These are phyloP conservation scores for Boletus pseudo-olivaceus DNA, from an alignment of 768 basidiomycete species.

Conservation along the genomic window DNA sequence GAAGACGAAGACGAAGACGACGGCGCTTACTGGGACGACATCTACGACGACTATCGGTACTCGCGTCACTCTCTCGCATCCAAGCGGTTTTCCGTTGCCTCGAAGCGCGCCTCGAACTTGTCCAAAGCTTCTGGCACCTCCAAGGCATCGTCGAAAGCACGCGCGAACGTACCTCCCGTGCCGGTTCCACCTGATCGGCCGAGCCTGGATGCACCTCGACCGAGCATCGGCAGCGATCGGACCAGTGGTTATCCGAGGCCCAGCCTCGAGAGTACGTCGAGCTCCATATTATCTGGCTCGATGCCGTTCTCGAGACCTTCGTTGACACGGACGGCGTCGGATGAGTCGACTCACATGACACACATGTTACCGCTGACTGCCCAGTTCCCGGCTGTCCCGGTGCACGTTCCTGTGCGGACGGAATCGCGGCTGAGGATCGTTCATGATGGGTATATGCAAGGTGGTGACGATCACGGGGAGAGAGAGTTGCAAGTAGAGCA, in stretches of 20 bases:
- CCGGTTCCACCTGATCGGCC: constrained; percentile 24
- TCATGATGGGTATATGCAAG: constrained; percentile 23
- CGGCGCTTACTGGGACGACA: constrained; percentile 63
- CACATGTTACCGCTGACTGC: constrained; percentile 22
- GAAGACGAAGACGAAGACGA: constrained; percentile 29
- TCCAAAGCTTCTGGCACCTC: constrained; percentile 24
- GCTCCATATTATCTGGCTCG: constrained; percentile 14
- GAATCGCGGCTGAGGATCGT: constrained; percentile 31
- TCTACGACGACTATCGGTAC: constrained; percentile 80
- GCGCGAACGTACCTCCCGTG: constrained; percentile 25
- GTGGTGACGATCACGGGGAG: constrained; percentile 17
- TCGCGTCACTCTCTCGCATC: constrained; percentile 55
- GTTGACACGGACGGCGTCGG: constrained; percentile 21
- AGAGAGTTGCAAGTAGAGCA: constrained; percentile 17
- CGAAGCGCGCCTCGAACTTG: constrained; percentile 9
- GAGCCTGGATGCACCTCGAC: constrained; percentile 12
- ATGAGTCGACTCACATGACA: constrained; percentile 20
- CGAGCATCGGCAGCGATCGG: constrained; percentile 23
- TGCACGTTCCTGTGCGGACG: constrained; percentile 28
- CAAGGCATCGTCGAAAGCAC: constrained; percentile 25
- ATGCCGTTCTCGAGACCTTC: constrained; percentile 17
- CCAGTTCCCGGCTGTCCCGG: constrained; percentile 32
- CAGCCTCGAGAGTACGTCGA: constrained; percentile 25
- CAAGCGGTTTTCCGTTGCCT: constrained; percentile 13
- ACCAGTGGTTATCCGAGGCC: constrained; percentile 17